Conservation (phyloP, 2,329 filamentous ascomycete species). For the Teratosphaeria gauchensis region DNA sequence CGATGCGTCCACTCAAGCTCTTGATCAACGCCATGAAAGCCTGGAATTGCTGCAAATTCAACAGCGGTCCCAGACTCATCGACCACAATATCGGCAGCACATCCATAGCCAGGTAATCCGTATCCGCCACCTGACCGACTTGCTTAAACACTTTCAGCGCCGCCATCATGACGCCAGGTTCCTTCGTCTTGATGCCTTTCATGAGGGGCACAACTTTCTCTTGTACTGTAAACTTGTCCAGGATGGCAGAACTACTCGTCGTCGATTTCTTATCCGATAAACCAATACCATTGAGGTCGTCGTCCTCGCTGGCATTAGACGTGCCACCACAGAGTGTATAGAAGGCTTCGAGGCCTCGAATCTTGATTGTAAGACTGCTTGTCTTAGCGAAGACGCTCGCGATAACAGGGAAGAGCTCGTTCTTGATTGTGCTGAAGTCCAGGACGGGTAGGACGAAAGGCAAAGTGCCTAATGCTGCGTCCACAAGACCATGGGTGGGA, state of each 20-base stretch:
- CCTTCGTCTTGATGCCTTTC: conserved; percentile 91
- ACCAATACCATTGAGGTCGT: conserved; percentile 66
- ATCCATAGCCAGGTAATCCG: conserved; percentile 86
- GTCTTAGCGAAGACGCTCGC: conserved; percentile 86
- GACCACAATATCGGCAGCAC: conserved; percentile 82
- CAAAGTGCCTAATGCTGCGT: conserved; percentile 70
- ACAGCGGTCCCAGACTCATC: conserved; percentile 81
- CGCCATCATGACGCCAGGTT: conserved; percentile 95
- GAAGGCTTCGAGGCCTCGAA: conserved; percentile 83
- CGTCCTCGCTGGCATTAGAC: conserved; percentile 36
- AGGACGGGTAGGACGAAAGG: conserved; percentile 75
- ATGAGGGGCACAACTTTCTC: conserved; percentile 91
- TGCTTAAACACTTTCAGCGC: conserved; percentile 75
- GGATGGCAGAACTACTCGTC: conserved; percentile 50
- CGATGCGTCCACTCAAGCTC: conserved; percentile 65
- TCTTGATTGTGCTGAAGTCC: conserved; percentile 94
- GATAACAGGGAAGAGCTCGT: conserved; percentile 89
- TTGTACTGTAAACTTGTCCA: conserved; percentile 97
- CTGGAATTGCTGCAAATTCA: conserved; percentile 78
- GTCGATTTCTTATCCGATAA: conserved; percentile 33
- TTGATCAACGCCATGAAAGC: conserved; percentile 86
- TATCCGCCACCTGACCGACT: conserved; percentile 71
- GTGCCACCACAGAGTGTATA: conserved; percentile 78
- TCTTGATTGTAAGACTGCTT: conserved; percentile 87
- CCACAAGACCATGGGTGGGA: conserved; percentile 77